These are phyloP conservation scores for Fusarium tupiense DNA, from an alignment of 2,329 filamentous ascomycete species.

Conservation along the genomic window DNA sequence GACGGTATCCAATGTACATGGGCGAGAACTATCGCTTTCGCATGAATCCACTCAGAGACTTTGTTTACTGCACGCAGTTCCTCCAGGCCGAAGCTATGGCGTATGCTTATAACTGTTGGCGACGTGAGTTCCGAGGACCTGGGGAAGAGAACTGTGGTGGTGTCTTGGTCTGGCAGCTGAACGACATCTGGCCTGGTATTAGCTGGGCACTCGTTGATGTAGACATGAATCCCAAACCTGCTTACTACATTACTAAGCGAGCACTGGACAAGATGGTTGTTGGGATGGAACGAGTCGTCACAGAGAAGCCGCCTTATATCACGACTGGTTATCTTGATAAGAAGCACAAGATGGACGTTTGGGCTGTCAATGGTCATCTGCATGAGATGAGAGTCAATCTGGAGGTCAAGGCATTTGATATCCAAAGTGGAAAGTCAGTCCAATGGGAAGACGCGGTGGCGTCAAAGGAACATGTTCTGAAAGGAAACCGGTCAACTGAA, in stretches of 20 bases:
- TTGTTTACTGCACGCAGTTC: slow-evolving; percentile 4
- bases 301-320: neutral
- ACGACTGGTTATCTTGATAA: neutral
- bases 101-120: slow-evolving; percentile 11
- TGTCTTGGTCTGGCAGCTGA: slow-evolving; percentile 10
- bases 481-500: neutral
- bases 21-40: slow-evolving; percentile 4
- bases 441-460: fast-evolving
- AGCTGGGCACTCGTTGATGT: slow-evolving; percentile 4
- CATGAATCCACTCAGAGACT: neutral
- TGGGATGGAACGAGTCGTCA: neutral
- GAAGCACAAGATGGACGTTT: neutral
- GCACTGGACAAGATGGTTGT: neutral
- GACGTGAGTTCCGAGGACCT: neutral
- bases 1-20: slow-evolving; percentile 9
- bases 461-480: neutral
- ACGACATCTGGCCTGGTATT: slow-evolving; percentile 10
- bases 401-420: neutral
- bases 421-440: neutral
- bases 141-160: neutral
- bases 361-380: neutral
- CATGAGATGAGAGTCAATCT: neutral
- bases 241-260: neutral
- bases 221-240: neutral
- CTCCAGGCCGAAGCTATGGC: neutral